phyloP scores from a whole-genome alignment of 2,329 filamentous ascomycete genomes.

The Colletotrichum chrysophilum region DNA sequence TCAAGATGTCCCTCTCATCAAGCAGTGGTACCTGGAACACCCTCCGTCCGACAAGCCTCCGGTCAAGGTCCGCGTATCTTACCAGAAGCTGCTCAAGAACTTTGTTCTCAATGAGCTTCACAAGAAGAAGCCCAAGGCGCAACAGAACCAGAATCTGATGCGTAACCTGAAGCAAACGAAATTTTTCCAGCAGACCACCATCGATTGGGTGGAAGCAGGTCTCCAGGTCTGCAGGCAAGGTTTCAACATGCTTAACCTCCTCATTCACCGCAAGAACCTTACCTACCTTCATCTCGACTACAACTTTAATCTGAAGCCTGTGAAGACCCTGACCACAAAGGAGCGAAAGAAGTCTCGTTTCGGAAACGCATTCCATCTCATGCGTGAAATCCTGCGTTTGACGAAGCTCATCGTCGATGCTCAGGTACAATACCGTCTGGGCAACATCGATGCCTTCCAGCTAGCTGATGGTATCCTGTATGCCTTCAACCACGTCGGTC shows the following conservation, averaged over 20 bases:
- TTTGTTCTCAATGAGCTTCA: slow-evolving; percentile 97
- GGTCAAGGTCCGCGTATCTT: slow-evolving; percentile 96
- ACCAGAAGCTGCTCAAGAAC: slow-evolving; percentile 96
- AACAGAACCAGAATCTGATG: slow-evolving; percentile 92
- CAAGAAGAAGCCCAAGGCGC: slow-evolving; percentile 92
- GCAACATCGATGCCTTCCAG: slow-evolving; percentile 99
- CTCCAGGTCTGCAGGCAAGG: slow-evolving; percentile 97
- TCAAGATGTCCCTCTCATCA: slow-evolving; percentile 94
- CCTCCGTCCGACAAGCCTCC: slow-evolving; percentile 84
- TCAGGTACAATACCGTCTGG: slow-evolving; percentile 95
- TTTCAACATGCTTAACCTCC: slow-evolving; percentile 98
- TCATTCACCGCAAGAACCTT: slow-evolving; percentile 98
- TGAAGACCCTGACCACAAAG: slow-evolving; percentile 98
- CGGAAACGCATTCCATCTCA: slow-evolving; percentile 97
- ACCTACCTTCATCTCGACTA: slow-evolving; percentile 99
- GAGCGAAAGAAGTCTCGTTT: slow-evolving; percentile 99
- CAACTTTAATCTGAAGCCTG: slow-evolving; percentile 99
- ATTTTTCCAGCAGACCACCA: slow-evolving; percentile 99
- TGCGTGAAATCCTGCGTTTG: slow-evolving; percentile 94
- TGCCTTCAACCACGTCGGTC: slow-evolving; percentile 98
- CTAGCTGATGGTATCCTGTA: slow-evolving; percentile 98
- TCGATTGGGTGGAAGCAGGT: slow-evolving; percentile 99
- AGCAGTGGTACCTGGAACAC: slow-evolving; percentile 98
- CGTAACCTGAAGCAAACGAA: slow-evolving; percentile 93
- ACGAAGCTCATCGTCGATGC: slow-evolving; percentile 99